These are phyloP conservation scores for Karstenula rhodostoma DNA, from an alignment of 2,329 filamentous ascomycete genomes.

Conservation along the genomic window DNA sequence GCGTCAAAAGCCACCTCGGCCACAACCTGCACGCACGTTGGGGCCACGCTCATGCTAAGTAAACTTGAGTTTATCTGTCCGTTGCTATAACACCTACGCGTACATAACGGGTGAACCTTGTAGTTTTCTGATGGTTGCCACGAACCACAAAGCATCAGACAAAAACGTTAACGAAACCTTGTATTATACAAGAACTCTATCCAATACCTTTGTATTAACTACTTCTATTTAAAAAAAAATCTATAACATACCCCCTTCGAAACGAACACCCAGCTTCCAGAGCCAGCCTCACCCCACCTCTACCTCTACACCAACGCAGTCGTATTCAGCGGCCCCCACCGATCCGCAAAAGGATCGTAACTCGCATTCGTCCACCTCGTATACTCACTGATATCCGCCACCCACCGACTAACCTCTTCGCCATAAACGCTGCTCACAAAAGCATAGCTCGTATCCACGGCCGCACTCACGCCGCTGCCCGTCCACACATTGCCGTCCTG, in stretches of 20 bases:
- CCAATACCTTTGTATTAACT: neutral
- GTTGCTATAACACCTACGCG: no score
- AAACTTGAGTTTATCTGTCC: no score
- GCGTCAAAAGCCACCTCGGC: constrained; percentile 25
- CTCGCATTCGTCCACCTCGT: constrained; percentile 57
- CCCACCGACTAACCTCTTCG: constrained; percentile 52
- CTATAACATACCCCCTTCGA: neutral
- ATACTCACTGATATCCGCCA: constrained; percentile 65
- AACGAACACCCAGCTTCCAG: neutral
- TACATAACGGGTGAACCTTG: no score
- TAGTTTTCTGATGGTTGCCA: no score
- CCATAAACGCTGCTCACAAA: constrained; percentile 63
- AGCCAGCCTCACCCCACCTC: neutral
- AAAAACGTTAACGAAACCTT: no score
- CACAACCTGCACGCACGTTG: no score
- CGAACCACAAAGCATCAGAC: no score
- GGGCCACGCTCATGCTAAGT: no score
- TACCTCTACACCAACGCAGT: constrained; percentile 1
- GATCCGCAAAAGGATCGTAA: constrained; percentile 62
- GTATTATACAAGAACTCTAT: neutral
- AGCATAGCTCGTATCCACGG: constrained; percentile 65
- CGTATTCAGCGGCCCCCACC: constrained; percentile 10
- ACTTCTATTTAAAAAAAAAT: neutral
- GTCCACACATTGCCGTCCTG: constrained; percentile 71
- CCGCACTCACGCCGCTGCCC: constrained; percentile 67